phyloP scores from a whole-genome alignment of 306 rosid species.

The Cyamopsis tetragonoloba region DNA sequence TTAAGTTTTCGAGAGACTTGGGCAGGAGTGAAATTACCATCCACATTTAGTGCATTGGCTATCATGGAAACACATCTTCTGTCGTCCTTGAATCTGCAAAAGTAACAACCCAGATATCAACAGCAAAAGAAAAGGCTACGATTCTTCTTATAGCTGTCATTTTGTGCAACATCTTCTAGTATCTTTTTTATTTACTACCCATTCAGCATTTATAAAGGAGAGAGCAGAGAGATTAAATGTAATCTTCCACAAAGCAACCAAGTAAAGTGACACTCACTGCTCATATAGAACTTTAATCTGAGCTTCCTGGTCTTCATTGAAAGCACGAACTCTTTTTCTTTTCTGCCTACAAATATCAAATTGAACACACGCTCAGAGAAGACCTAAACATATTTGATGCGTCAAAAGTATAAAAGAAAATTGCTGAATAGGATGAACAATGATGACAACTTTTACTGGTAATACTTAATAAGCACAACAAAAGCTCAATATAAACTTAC shows the following conservation, averaged over 20 bases:
- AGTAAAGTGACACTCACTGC: constrained; percentile 62
- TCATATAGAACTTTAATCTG: constrained; percentile 63
- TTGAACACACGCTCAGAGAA: constrained; percentile 4
- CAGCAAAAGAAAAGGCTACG: neutral
- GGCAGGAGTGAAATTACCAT: constrained; percentile 59
- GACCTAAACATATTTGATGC: neutral
- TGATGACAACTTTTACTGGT: neutral
- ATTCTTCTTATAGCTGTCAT: neutral
- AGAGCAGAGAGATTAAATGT: constrained; percentile 14
- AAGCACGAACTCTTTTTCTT: constrained; percentile 63
- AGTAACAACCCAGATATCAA: constrained; percentile 16
- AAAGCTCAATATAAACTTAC: constrained; percentile 45
- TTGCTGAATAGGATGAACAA: constrained; percentile 5
- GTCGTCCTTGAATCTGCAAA: constrained; percentile 72
- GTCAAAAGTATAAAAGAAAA: neutral
- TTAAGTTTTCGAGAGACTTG: constrained; percentile 82
- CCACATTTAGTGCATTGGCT: constrained; percentile 71
- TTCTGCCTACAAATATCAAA: constrained; percentile 44
- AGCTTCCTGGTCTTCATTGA: constrained; percentile 73
- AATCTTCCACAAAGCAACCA: constrained; percentile 17
- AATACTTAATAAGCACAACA: constrained; percentile 14
- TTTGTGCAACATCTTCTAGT: neutral
- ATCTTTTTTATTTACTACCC: neutral
- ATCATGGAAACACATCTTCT: constrained; percentile 79
- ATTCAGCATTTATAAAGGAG: neutral